Evolutionary conservation across 2,329 filamentous ascomycete species (phyloP).

Genomic region (Phoma herbarum): DNA sequence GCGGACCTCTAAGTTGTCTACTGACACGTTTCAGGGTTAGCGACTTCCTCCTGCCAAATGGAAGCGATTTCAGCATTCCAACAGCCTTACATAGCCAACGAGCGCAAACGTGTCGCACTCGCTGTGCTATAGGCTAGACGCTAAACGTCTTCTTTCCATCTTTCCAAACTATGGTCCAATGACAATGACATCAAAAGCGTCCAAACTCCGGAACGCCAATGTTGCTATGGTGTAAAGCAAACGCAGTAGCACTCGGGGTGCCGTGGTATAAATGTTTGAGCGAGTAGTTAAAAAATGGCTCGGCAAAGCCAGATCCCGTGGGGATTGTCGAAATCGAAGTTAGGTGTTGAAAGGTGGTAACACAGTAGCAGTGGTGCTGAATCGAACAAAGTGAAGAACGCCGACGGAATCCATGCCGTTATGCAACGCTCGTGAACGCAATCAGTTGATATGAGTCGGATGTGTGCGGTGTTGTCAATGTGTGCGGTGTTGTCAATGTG

Average conservation of each 20-base stretch:
- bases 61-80: conserved; percentile 24
- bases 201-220: conserved; percentile 19
- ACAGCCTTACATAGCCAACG: conserved; percentile 20
- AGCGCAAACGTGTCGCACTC: conserved; percentile 8
- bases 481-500: conserved; percentile 28
- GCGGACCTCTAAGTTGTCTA: conserved; percentile 20
- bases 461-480: conserved; percentile 25
- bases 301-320: conserved; percentile 30
- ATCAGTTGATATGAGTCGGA: conserved; percentile 26
- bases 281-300: conserved; percentile 22
- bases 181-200: conserved; percentile 2
- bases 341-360: conserved; percentile 26
- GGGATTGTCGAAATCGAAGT: conserved; percentile 25
- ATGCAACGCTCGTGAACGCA: conserved; percentile 51
- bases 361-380: conserved; percentile 36
- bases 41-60: conserved; percentile 16
- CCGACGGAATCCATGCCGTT: conserved; percentile 42
- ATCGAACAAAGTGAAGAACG: conserved; percentile 42
- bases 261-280: conserved; percentile 21
- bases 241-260: conserved; percentile 16
- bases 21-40: conserved; percentile 20
- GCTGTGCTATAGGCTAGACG: conserved; percentile 16
- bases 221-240: conserved; percentile 22
- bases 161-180: not conserved
- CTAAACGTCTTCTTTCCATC: conserved; percentile 5